Conservation (phyloP, 306 rosid genomes). For the cucumber (Cucumis sativus) region Cucumber_9930_V3 NC_026657.2:9031001-9031500, state of each 20-base stretch:
- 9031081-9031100: too few species aligned
- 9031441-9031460: conserved; percentile 83
- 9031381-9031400: conserved; percentile 20
- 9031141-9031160: too few species aligned
- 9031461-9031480: conserved; percentile 87
- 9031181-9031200: too few species aligned
- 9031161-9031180: too few species aligned
- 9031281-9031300: not conserved
- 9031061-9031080: too few species aligned
- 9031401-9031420: conserved; percentile 70
- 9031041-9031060: too few species aligned
- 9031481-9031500: conserved; percentile 43
- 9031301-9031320: not conserved
- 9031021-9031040: too few species aligned
- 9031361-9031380: not conserved
- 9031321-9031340: not conserved
- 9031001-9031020: too few species aligned
- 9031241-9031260: conserved; percentile 7
- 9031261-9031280: not conserved
- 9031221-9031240: not conserved
- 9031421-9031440: conserved; percentile 53
- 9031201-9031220: not conserved
- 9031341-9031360: not conserved
- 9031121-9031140: too few species aligned
- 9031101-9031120: too few species aligned